Percentiles rank a stretch among this genome's conserved stretches.
Evolutionary conservation across 1,284 basidiomycete species (phyloP).

Genomic region (Phellopilus nigrolimitatus): DNA sequence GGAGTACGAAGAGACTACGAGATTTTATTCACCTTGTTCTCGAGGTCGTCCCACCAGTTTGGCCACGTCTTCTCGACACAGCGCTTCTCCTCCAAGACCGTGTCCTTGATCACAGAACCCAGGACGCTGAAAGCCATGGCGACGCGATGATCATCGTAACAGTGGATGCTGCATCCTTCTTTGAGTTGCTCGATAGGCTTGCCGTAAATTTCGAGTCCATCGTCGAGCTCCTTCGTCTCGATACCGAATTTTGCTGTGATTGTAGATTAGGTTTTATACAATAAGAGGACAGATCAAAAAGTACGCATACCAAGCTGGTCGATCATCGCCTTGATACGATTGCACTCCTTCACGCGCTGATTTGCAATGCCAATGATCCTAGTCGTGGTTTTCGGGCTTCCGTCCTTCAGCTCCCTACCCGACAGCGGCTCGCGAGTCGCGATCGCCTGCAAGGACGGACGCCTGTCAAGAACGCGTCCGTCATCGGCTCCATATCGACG

Average conservation of each 20-base stretch:
- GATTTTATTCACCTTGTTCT: constrained; percentile 68
- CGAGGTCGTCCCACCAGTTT: constrained; percentile 98
- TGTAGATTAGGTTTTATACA: constrained; percentile 9
- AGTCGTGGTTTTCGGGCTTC: constrained; percentile 45
- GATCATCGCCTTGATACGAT: constrained; percentile 95
- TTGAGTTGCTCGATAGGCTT: constrained; percentile 60
- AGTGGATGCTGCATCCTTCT: constrained; percentile 76
- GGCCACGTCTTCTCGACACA: constrained; percentile 99
- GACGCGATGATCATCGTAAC: constrained; percentile 98
- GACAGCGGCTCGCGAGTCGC: constrained; percentile 50
- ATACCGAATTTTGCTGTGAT: constrained; percentile 88
- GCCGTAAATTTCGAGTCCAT: constrained; percentile 90
- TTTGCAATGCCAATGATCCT: constrained; percentile 96
- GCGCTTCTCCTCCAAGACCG: constrained; percentile 90
- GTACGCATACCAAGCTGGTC: constrained; percentile 76
- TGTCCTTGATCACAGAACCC: constrained; percentile 68
- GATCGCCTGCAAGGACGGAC: constrained; percentile 85
- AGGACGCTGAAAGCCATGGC: constrained; percentile 98
- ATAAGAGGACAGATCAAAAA: neutral
- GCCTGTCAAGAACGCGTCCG: constrained; percentile 98
- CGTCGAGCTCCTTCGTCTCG: constrained; percentile 86
- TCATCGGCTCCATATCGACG: constrained; percentile 99
- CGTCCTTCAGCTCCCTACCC: constrained; percentile 32
- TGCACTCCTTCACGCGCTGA: constrained; percentile 98
- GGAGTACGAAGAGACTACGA: constrained; percentile 3